Conservation (phyloP, 192 early-diverging fungal genomes). For the Linnemannia hyalina region DNA sequence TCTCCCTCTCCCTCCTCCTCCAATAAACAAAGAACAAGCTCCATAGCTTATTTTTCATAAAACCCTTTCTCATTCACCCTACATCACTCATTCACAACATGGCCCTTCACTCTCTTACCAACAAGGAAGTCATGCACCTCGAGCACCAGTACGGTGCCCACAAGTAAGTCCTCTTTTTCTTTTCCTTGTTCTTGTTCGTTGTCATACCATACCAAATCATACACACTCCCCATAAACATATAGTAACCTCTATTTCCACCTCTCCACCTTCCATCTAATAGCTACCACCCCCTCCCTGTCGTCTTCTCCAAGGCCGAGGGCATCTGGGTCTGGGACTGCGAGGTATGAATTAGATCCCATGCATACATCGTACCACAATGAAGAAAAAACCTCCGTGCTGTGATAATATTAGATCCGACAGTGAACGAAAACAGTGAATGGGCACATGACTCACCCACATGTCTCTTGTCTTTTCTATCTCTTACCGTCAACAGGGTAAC, state of each 20-base stretch:
- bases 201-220: no score
- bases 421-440: slow-evolving; percentile 59
- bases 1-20: not conserved
- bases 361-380: not conserved
- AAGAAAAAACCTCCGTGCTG: not conserved
- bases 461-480: not conserved
- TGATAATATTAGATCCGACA: slow-evolving; percentile 41
- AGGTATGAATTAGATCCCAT: slow-evolving; percentile 50
- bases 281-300: slow-evolving; percentile 97
- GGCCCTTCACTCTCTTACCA: slow-evolving; percentile 47
- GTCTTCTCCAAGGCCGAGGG: slow-evolving; percentile 92
- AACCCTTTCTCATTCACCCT: not conserved
- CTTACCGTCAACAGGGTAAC: slow-evolving; percentile 64
- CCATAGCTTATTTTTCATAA: not conserved
- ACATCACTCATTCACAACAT: slow-evolving; percentile 25
- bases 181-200: not conserved
- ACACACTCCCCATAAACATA: not conserved
- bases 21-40: not conserved
- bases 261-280: slow-evolving; percentile 20
- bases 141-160: slow-evolving; percentile 94
- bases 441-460: slow-evolving; percentile 69
- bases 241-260: not conserved
- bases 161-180: slow-evolving; percentile 74
- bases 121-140: slow-evolving; percentile 74
- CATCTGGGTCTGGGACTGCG: slow-evolving; percentile 95